Evolutionary conservation across 129 eudicot genomes (phyloP).

Genomic region (Helianthus annuus): DNA sequence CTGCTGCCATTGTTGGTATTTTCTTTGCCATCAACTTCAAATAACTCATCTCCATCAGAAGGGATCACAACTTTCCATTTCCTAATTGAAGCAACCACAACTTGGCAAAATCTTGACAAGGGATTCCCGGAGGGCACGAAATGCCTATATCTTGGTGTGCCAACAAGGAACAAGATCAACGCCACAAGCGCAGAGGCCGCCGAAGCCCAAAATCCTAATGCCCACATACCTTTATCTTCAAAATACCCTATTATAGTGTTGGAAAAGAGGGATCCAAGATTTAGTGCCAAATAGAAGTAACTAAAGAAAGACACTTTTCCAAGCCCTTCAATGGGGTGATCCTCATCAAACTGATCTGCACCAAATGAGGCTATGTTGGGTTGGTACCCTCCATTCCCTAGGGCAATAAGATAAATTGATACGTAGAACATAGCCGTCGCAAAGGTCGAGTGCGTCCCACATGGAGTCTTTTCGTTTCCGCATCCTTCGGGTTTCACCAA

Average conservation of each 20-base stretch:
- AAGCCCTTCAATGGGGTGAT: slow-evolving; percentile 53
- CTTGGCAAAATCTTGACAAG: slow-evolving; percentile 73
- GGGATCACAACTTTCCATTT: slow-evolving; percentile 62
- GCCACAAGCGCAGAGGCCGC: slow-evolving; percentile 64
- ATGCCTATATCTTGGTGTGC: slow-evolving; percentile 73
- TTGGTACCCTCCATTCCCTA: slow-evolving; percentile 90
- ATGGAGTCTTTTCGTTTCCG: slow-evolving; percentile 47
- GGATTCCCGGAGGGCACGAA: slow-evolving; percentile 70
- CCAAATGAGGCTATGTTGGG: slow-evolving; percentile 90
- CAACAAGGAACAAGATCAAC: slow-evolving; percentile 59
- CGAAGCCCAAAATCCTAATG: slow-evolving; percentile 77
- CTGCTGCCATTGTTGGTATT: slow-evolving; percentile 43
- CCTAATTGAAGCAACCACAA: slow-evolving; percentile 55
- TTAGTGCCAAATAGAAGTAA: slow-evolving; percentile 82
- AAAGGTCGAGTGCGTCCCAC: slow-evolving; percentile 49
- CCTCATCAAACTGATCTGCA: slow-evolving; percentile 86
- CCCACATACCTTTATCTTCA: slow-evolving; percentile 78
- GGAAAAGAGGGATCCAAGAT: slow-evolving; percentile 81
- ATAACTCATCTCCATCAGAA: slow-evolving; percentile 49
- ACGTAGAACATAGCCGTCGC: slow-evolving; percentile 56
- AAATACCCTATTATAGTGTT: slow-evolving; percentile 75
- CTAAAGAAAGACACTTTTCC: slow-evolving; percentile 76
- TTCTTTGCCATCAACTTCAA: slow-evolving; percentile 51
- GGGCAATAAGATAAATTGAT: slow-evolving; percentile 71
- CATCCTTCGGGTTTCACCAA: slow-evolving; percentile 75